A percentile compares a stretch with the other conserved stretches of the same genome.
Conservation (phyloP, 352 stramenopile genomes). For the Pythium insidiosum region DNA sequence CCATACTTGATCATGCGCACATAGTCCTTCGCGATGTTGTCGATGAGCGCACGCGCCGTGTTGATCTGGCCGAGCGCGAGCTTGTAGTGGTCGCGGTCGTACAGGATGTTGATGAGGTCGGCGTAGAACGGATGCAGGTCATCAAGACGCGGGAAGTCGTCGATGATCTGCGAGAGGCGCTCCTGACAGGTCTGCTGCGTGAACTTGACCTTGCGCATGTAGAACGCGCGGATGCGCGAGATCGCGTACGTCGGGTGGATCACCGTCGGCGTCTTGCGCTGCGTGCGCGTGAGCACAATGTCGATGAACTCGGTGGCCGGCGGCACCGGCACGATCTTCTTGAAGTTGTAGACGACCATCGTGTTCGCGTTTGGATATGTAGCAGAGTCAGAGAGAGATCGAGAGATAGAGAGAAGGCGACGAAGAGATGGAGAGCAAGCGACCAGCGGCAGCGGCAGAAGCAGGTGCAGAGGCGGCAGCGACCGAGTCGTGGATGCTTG, state of each 20-base stretch:
- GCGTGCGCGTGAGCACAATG: constrained; percentile 98
- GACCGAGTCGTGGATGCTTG: too few relatives aligned
- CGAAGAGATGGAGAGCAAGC: neutral
- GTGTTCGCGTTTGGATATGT: constrained; percentile 7
- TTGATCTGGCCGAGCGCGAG: constrained; percentile 99
- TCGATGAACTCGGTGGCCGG: constrained; percentile 97
- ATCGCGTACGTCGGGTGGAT: constrained; percentile 98
- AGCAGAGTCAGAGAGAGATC: too few relatives aligned
- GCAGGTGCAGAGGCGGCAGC: too few relatives aligned
- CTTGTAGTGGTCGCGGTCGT: constrained; percentile 99
- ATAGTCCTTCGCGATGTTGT: constrained; percentile 98
- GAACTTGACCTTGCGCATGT: constrained; percentile 99
- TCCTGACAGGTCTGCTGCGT: constrained; percentile 99
- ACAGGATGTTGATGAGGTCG: constrained; percentile 99
- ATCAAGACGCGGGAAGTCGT: constrained; percentile 98
- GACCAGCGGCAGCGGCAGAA: too few relatives aligned
- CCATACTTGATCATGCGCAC: constrained; percentile 99
- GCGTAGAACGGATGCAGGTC: constrained; percentile 99
- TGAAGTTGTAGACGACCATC: constrained; percentile 99
- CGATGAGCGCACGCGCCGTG: constrained; percentile 96
- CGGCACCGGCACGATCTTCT: constrained; percentile 98
- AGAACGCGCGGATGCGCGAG: constrained; percentile 92
- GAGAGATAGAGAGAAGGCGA: too few relatives aligned
- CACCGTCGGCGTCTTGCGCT: constrained; percentile 98
- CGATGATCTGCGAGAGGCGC: constrained; percentile 95